Base-by-base conservation (phyloP, 139 green algal genomes). In the Micromonas commoda region DNA sequence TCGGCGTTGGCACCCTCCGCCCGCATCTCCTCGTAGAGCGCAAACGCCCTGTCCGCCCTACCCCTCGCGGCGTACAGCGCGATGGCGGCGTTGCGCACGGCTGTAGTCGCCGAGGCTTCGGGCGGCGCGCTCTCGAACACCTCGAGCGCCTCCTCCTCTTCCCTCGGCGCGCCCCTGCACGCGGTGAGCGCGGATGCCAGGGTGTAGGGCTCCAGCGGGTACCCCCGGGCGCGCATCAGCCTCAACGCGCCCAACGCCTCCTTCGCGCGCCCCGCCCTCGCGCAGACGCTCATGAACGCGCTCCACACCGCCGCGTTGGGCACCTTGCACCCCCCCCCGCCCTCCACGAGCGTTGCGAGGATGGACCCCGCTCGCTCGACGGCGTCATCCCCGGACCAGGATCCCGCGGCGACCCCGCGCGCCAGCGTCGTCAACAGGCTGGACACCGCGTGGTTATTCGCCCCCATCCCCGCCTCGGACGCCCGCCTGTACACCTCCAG, bases 211-310 rank as follows among this genome's bases (percentile, higher is more conserved):
- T 75, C 38, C 2, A 63, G 37, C 2, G 32, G 32, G 23, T 54
- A 20, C 29, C 66, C 66, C 1, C 31, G 66, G 13, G 31, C 33
- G 37, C 26, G 9, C 68, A 75, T 75, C 23, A 63, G 31, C 26
- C 61, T 29, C 0, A 75, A 26, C 20, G 29, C 38, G 29, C 35
- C 68, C 1, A 70, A 3, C 63, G 63, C 63, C 2, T 32, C 28
- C 20, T 32, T 13, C 28, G 31, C 63, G 63, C 31, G 37, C 31
- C 38, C 38, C 0, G 23, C 35, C 19, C 68, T 35, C 31, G 68
- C 68, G 35, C 38, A 75, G 20, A 75, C 26, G 19, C 37, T 37
- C 1, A 75, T 29, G 37, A 75, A 26, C 23, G 68, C 68, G 68
- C 68, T 53, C 37, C 37, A 75, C 37, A 75, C 68, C 26, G 24